Evolutionary conservation across 2,329 filamentous ascomycete species (phyloP).

Genomic region (Pseudogymnoascus sp.): DNA sequence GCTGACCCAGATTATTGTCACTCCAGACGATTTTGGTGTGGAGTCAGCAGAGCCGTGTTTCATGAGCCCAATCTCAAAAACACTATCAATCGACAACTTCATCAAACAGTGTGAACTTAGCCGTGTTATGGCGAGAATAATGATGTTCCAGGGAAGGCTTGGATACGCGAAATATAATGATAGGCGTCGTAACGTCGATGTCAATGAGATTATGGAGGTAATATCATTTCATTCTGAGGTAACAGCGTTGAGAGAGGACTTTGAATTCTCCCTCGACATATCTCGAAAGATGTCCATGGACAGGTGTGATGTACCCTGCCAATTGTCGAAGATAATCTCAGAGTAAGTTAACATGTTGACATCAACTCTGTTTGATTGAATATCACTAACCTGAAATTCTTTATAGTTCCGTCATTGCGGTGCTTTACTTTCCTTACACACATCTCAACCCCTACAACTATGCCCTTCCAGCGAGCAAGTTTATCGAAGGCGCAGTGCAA

Average conservation of each 20-base stretch:
- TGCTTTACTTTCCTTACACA: conserved; percentile 4
- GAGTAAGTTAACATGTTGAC: neutral
- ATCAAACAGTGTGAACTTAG: conserved; percentile 10
- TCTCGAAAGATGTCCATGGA: neutral
- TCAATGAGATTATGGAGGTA: conserved; percentile 8
- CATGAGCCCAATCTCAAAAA: neutral
- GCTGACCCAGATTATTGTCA: neutral
- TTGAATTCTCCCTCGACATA: conserved; percentile 2
- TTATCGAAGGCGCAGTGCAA: conserved; percentile 1
- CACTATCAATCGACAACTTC: conserved; percentile 7
- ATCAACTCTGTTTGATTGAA: neutral
- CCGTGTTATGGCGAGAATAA: conserved; percentile 11
- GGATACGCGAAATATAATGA: conserved; percentile 8
- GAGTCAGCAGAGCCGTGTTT: conserved; percentile 6
- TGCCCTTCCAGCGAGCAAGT: neutral
- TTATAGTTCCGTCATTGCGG: neutral
- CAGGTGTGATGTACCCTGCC: conserved; percentile 4
- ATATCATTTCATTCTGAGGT: conserved; percentile 9
- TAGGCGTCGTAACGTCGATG: neutral
- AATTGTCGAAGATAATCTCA: conserved; percentile 2
- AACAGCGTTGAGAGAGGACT: neutral
- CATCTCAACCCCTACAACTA: neutral
- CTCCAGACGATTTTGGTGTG: conserved; percentile 1
- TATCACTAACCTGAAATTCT: neutral
- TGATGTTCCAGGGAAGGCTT: conserved; percentile 1